Percentiles rank a stretch among this genome's conserved stretches.
These are phyloP conservation scores for Plasmodium blacklocki DNA, from an alignment of 169 alveolate genomes.

Conservation along the genomic window DNA sequence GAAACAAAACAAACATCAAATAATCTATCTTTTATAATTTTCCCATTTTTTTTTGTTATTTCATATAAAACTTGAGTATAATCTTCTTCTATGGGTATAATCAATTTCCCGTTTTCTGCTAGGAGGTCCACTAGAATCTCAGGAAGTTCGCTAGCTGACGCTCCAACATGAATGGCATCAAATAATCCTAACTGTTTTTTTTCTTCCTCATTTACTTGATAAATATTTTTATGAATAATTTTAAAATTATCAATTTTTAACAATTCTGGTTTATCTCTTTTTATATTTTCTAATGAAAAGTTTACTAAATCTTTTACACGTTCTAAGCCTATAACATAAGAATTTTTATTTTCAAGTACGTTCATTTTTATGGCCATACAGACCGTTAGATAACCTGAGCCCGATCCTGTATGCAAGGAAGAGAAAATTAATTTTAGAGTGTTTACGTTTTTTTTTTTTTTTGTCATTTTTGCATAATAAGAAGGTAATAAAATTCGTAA, in stretches of 20 bases:
- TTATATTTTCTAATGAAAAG: conserved; percentile 59
- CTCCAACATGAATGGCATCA: conserved; percentile 77
- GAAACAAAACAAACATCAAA: conserved; percentile 76
- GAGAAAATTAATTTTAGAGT: too few species aligned
- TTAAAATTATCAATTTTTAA: conserved; percentile 60
- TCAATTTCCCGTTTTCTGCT: conserved; percentile 69
- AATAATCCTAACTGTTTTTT: conserved; percentile 58
- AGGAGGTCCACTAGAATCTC: conserved; percentile 48
- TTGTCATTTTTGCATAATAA: neutral
- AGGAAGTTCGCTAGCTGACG: conserved; percentile 79
- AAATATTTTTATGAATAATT: conserved; percentile 72
- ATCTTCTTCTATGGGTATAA: conserved; percentile 70
- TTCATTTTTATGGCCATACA: conserved; percentile 74
- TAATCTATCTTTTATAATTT: conserved; percentile 69
- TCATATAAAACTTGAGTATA: conserved; percentile 73
- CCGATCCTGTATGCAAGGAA: conserved; percentile 38
- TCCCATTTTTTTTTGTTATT: conserved; percentile 65
- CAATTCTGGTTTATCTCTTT: conserved; percentile 74
- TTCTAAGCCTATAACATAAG: conserved; percentile 69
- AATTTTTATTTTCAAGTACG: conserved; percentile 58
- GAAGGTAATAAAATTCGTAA: too few species aligned
- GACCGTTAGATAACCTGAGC: conserved; percentile 73
- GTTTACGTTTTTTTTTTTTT: too few species aligned
- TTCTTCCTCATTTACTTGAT: conserved; percentile 70
- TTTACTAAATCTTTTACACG: conserved; percentile 65